Base-by-base conservation (phyloP, 352 stramenopile species). In the Pythium chondricola region DNA sequence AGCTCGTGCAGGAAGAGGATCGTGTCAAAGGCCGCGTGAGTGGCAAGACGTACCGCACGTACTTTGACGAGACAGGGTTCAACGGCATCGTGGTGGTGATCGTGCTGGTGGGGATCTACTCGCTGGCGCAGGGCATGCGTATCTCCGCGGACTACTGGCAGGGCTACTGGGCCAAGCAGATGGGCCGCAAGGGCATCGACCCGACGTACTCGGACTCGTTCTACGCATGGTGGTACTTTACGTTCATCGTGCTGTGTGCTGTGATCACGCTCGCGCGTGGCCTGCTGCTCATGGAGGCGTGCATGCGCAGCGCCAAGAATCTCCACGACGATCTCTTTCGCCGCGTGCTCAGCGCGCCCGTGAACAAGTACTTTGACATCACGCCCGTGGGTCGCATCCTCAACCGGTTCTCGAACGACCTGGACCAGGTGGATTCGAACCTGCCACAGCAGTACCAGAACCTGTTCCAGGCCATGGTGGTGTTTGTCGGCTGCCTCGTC, bases 281-380 rank as follows among this genome's bases (percentile, higher is more conserved):
- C 0, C 3, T 78, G 13, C 51, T 74, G 29, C 54, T 78, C 16
- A 74, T 74, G 27, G 65, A 71, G 20, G 60, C 47, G 5, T 72
- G 57, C 41, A 51, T 80, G 31, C 65, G 58, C 3, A 64, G 50
- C 3, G 70, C 63, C 3, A 58, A 69, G 38, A 52, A 62, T n/a
- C 52, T 81, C 27, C 69, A 77, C 33, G 52, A 81, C 25, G 60
- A 76, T n/a, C 58, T 74, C 0, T 80, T 80, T 32, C 57, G 60
- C 18, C 67, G 62, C 6, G 69, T 83, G 2, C 31, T 87, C 5
- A 21, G 43, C 6, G 75, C 75, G 4, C 71, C 71, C 2, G 63
- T 88, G 29, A 85, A 72, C 4, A 67, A 57, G 3, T 86, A 81
- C 57, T 89, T 85, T 33, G 74, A 89, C 43, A 52, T 79, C 18